These are phyloP conservation scores for Guyanaporus albipodus DNA, from an alignment of 768 basidiomycete genomes.

Conservation along the genomic window DNA sequence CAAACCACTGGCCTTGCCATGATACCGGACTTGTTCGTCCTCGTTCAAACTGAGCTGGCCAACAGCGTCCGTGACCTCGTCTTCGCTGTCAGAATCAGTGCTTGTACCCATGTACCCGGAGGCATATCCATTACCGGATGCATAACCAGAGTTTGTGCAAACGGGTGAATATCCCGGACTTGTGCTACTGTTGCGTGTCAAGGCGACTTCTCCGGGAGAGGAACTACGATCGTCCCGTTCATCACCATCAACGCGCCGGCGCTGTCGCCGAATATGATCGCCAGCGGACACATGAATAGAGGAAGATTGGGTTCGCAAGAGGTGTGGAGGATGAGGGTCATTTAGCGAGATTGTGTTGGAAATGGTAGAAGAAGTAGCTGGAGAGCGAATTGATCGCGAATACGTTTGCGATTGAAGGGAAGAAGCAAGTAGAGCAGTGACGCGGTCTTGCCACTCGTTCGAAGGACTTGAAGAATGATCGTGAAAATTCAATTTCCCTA, in stretches of 20 bases:
- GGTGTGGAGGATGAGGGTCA: conserved; percentile 10
- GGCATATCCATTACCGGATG: conserved; percentile 18
- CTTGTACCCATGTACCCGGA: conserved; percentile 29
- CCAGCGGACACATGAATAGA: conserved; percentile 18
- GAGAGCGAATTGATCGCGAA: neutral
- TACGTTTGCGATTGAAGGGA: conserved; percentile 15
- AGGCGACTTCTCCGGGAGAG: conserved; percentile 7
- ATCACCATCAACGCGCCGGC: conserved; percentile 42
- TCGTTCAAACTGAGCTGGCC: conserved; percentile 88
- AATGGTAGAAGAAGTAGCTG: neutral
- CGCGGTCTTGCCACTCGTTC: conserved; percentile 79
- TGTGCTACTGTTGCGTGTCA: conserved; percentile 14
- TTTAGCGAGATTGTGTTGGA: conserved; percentile 9
- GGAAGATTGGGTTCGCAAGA: conserved; percentile 5
- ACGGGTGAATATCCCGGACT: conserved; percentile 19
- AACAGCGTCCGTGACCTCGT: conserved; percentile 61
- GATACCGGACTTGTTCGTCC: conserved; percentile 80
- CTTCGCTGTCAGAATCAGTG: conserved; percentile 37
- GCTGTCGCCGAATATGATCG: conserved; percentile 42
- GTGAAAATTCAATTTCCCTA: conserved; percentile 1
- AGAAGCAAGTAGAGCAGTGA: conserved; percentile 31
- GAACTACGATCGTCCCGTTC: neutral
- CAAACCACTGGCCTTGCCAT: conserved; percentile 80
- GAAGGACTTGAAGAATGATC: conserved; percentile 52
- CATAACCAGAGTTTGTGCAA: conserved; percentile 8